Conservation (phyloP, 208 protist species). For the Tritrichomonas foetus region DNA sequence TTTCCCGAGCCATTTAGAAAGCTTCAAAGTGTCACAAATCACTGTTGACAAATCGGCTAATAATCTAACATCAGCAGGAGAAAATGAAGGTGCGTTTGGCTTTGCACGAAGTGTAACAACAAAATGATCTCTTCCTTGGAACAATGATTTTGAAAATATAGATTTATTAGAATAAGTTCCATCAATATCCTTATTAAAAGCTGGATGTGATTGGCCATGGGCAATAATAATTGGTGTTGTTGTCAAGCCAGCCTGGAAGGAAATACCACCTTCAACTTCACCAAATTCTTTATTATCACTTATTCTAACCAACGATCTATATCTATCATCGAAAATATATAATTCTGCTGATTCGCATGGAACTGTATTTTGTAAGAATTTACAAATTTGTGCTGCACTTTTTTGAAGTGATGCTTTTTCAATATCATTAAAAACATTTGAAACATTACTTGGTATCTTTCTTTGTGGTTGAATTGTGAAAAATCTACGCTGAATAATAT, state of each 20-base stretch:
- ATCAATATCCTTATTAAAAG: not conserved
- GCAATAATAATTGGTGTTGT: not conserved
- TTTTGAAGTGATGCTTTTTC: not conserved
- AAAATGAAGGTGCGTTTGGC: not conserved
- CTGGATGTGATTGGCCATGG: not conserved
- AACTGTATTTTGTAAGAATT: not conserved
- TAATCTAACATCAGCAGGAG: not conserved
- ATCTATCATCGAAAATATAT: not conserved
- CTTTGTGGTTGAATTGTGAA: not conserved
- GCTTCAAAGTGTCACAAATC: not conserved
- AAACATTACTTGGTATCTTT: not conserved
- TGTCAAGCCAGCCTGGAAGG: not conserved
- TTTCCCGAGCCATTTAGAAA: not conserved
- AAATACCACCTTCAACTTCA: not conserved
- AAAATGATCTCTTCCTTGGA: not conserved
- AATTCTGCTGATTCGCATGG: not conserved
- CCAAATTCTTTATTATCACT: not conserved
- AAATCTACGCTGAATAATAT: not conserved
- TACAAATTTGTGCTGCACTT: not conserved
- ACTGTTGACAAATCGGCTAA: not conserved
- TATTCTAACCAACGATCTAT: not conserved
- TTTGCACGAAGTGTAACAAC: slow-evolving; percentile 17
- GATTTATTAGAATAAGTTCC: not conserved
- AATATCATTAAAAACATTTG: not conserved
- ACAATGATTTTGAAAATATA: not conserved